Percentiles rank a stretch among this genome's conserved stretches.
phyloP scores from a whole-genome alignment of 495 filamentous ascomycete genomes.

The Aspergillus saccharolyticus region DNA sequence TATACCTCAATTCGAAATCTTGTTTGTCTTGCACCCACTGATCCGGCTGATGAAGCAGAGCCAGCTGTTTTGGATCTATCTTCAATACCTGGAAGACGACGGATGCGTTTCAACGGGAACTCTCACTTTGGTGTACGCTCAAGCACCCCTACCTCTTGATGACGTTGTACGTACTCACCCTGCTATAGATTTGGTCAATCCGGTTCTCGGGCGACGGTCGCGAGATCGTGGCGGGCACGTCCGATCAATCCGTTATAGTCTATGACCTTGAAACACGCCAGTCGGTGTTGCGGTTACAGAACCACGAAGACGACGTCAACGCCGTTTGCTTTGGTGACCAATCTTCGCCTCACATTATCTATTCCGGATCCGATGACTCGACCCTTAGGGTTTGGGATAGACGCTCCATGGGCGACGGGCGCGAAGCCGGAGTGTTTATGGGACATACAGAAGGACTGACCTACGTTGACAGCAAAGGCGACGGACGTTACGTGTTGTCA shows the following conservation, averaged over 20 bases:
- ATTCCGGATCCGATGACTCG: constrained; percentile 81
- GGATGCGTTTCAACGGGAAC: constrained; percentile 33
- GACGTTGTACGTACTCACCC: constrained; percentile 10
- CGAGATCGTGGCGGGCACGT: constrained; percentile 86
- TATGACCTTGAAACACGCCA: constrained; percentile 82
- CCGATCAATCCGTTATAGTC: constrained; percentile 73
- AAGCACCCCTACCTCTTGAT: constrained; percentile 3
- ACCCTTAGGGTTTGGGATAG: constrained; percentile 89
- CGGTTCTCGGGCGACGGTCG: constrained; percentile 91
- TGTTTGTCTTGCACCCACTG: constrained; percentile 81
- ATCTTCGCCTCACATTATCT: constrained; percentile 87
- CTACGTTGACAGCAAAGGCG: constrained; percentile 94
- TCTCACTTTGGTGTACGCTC: constrained; percentile 49
- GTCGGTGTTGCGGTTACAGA: constrained; percentile 66
- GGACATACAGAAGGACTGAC: constrained; percentile 94
- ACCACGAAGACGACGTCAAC: constrained; percentile 88
- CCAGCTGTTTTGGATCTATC: constrained; percentile 71
- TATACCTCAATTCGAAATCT: constrained; percentile 80
- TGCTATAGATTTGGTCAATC: constrained; percentile 75
- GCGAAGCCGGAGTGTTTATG: constrained; percentile 86
- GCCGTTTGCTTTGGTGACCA: constrained; percentile 93
- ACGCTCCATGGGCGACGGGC: constrained; percentile 77
- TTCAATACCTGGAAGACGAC: constrained; percentile 35
- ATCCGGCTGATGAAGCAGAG: constrained; percentile 72
- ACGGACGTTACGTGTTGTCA: constrained; percentile 88